A percentile compares a stretch with the other conserved stretches of the same genome.
Evolutionary conservation across 371 early-diverging fungal genomes (phyloP).

Genomic region (Saksenaea vasiformis): DNA sequence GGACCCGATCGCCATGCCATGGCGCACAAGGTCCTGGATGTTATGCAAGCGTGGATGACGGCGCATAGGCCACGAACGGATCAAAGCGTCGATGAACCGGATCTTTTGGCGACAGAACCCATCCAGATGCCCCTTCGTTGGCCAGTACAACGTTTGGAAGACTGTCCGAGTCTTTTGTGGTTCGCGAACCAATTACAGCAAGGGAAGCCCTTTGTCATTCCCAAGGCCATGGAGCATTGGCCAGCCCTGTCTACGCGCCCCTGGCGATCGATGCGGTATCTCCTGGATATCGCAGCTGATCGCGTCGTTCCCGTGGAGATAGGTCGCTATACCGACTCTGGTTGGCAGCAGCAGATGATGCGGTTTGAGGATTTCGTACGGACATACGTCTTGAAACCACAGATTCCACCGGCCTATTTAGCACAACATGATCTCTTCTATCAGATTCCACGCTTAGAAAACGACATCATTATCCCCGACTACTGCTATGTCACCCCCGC

Average conservation of each 20-base stretch:
- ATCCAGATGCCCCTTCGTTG: neutral
- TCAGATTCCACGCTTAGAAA: constrained; percentile 74
- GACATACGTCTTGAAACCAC: constrained; percentile 33
- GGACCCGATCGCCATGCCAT: constrained; percentile 43
- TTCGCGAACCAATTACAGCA: constrained; percentile 21
- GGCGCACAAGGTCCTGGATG: constrained; percentile 33
- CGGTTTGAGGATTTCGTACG: constrained; percentile 74
- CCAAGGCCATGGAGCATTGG: constrained; percentile 65
- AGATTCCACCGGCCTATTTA: constrained; percentile 60
- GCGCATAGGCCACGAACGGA: neutral
- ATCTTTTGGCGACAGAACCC: neutral
- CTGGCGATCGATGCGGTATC: constrained; percentile 68
- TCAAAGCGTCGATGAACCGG: neutral
- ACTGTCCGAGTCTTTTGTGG: constrained; percentile 22
- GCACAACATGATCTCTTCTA: constrained; percentile 90
- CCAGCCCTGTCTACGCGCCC: constrained; percentile 61
- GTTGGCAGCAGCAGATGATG: constrained; percentile 83
- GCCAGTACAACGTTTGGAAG: constrained; percentile 4
- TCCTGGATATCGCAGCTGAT: constrained; percentile 64
- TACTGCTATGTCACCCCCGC: constrained; percentile 66
- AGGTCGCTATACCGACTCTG: constrained; percentile 77
- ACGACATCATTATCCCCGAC: constrained; percentile 79
- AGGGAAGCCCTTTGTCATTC: constrained; percentile 51
- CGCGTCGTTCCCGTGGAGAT: constrained; percentile 89
- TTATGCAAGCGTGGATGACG: constrained; percentile 21